Evolutionary conservation across 169 alveolate species (phyloP), one percentile per base, ranked within the genome.

Genomic region (Eimeria tenella): DNA sequence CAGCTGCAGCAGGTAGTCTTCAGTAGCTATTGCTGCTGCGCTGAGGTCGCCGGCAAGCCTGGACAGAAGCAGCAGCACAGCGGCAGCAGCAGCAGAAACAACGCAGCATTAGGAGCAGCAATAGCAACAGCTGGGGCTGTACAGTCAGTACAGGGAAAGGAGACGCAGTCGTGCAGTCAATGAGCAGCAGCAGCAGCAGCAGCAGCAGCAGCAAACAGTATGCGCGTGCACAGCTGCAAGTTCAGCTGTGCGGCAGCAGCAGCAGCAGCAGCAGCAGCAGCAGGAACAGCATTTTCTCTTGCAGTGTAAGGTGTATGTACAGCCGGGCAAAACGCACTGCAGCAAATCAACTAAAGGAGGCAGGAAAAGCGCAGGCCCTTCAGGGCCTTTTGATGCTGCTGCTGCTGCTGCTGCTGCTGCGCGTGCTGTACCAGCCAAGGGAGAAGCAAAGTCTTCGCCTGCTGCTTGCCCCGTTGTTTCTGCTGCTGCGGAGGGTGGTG

Each of bases 11-110:
- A 58, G 68, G 21, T 17, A 79, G 23, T 79, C 88, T 21, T 79
- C 70, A 50, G 56, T 50, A n/a, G 88, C 88, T 55, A 65, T 65
- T 79, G 88, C 88, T 55, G 88, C 70, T 50, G 70, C 17, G 23
- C 88, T 55, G 55, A 79, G 88, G 52, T 79, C 88, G 25, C 88
- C 88, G 13, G 56, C 53, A 79, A 79, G 88, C 71, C 88, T 79
- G 88, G 52, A 55, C 11, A 21, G 17, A 19, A 7, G 70, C 58
- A 73, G 83, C 88, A 79, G 70, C 7, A 79, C 42, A 31, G 42
- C 42, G 2, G 11, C 68, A 58, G 11, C 21, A 13, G 68, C 68
- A 58, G 68, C 68, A 58, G 68, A 10, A 17, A 1, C 68, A 58
- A 31, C 42, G 42, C 42, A 31, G 42, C 42, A 1, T 31, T 31